Percentiles rank a stretch among this genome's conserved stretches.
Evolutionary conservation across 768 basidiomycete species (phyloP).

Genomic region (Amanita pallidorosea): DNA sequence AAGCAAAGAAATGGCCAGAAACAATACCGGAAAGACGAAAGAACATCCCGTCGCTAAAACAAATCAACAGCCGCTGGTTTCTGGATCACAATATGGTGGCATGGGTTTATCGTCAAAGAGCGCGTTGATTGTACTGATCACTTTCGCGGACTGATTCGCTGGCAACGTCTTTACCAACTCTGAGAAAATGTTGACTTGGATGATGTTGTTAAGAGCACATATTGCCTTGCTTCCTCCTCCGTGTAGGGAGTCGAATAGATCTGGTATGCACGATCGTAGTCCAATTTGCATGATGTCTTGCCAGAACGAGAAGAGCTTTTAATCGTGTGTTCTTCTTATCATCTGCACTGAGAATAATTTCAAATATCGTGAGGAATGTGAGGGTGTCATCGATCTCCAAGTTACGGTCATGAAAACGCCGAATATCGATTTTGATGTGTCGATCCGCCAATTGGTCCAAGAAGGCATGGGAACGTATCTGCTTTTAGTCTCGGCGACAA

Average conservation of each 20-base stretch:
- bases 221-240: neutral
- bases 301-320: neutral
- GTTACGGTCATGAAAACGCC: too few species aligned
- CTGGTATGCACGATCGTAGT: neutral
- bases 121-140: constrained; percentile 12
- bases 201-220: neutral
- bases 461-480: too few species aligned
- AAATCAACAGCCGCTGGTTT: constrained; percentile 14
- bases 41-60: constrained; percentile 10
- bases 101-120: constrained; percentile 8
- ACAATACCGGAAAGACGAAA: constrained; percentile 9
- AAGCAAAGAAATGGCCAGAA: neutral
- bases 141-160: constrained; percentile 12
- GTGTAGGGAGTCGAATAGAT: neutral
- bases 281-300: neutral
- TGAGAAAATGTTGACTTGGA: neutral
- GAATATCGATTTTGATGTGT: too few species aligned
- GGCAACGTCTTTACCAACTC: constrained; percentile 11
- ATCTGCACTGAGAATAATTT: neutral
- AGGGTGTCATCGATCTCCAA: too few species aligned
- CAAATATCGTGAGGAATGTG: too few species aligned
- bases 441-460: too few species aligned
- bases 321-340: neutral
- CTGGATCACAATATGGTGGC: constrained; percentile 9
- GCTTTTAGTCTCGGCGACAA: too few species aligned